phyloP scores from a whole-genome alignment of 805 yeast species.

The Starmerella gropengiesseri region DNA sequence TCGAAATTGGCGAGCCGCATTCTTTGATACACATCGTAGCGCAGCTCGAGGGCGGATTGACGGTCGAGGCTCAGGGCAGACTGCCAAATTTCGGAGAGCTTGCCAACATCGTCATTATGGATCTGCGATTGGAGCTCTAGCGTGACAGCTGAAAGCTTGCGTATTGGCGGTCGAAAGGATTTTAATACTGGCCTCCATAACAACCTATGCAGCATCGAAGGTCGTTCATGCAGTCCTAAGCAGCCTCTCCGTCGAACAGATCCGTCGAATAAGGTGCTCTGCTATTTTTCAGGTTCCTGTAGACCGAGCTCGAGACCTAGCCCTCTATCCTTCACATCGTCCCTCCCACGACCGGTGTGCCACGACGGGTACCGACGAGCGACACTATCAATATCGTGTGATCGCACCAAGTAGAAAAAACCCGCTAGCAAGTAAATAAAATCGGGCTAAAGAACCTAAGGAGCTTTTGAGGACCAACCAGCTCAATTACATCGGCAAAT shows the following conservation, averaged over 20 bases:
- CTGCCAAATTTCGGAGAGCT: slow-evolving; percentile 3
- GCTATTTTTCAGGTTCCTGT: slow-evolving; percentile 3
- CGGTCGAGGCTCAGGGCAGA: neutral
- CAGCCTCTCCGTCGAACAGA: too few species aligned
- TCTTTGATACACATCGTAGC: slow-evolving; percentile 5
- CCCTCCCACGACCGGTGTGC: too few species aligned
- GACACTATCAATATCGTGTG: too few species aligned
- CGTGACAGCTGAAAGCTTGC: neutral
- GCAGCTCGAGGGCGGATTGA: neutral
- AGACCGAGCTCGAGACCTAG: neutral
- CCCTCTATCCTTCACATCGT: too few species aligned
- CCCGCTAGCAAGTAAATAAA: neutral
- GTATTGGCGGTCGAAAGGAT: neutral
- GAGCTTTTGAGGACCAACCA: too few species aligned
- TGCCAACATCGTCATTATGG: neutral
- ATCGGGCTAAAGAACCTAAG: neutral
- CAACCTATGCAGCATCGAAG: slow-evolving; percentile 8
- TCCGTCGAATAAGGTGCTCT: neutral
- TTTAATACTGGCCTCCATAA: slow-evolving; percentile 1
- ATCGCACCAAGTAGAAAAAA: too few species aligned
- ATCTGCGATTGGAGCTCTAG: neutral
- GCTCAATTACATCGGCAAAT: neutral
- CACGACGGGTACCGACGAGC: too few species aligned
- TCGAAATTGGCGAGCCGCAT: neutral
- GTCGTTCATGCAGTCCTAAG: slow-evolving; percentile 7